A percentile compares a stretch with the other conserved stretches of the same genome.
phyloP scores from a whole-genome alignment of 2,329 filamentous ascomycete genomes.

The Fusarium irregulare region DNA sequence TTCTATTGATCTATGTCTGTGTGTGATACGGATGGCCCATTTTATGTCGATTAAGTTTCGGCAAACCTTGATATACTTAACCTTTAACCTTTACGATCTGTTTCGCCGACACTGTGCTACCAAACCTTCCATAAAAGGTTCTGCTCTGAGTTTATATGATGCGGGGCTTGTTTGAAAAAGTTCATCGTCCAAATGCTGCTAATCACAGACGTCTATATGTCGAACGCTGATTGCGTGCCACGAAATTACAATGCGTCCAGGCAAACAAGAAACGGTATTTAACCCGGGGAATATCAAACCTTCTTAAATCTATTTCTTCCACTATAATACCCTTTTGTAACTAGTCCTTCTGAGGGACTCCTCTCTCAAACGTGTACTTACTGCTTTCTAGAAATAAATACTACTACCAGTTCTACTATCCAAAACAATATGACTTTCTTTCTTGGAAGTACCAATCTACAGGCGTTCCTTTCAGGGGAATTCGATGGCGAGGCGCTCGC shows the following conservation, averaged over 20 bases:
- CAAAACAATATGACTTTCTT: not conserved
- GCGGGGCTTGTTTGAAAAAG: not conserved
- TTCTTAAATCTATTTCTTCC: not conserved
- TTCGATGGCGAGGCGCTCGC: not conserved
- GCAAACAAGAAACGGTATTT: too few relatives aligned
- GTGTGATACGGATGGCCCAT: too few relatives aligned
- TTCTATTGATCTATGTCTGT: not conserved
- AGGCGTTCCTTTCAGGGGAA: not conserved
- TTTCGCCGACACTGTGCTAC: not conserved
- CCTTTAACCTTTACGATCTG: not conserved
- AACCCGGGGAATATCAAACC: too few relatives aligned
- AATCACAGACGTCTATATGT: rapidly evolving
- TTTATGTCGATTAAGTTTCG: not conserved
- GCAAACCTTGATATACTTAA: not conserved
- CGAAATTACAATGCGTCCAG: not conserved
- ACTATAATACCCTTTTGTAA: not conserved
- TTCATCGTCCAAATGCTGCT: not conserved
- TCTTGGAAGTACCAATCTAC: too few relatives aligned
- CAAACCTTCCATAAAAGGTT: not conserved
- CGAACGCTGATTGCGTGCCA: not conserved
- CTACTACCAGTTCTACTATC: not conserved
- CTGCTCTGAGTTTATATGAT: rapidly evolving
- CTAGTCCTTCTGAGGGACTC: too few relatives aligned
- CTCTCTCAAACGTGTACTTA: not conserved
- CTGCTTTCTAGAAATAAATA: not conserved